Evolutionary conservation across 2,329 filamentous ascomycete genomes (phyloP), one percentile per base, ranked within the genome.

Genomic region (Ustilaginoidea virens): DNA sequence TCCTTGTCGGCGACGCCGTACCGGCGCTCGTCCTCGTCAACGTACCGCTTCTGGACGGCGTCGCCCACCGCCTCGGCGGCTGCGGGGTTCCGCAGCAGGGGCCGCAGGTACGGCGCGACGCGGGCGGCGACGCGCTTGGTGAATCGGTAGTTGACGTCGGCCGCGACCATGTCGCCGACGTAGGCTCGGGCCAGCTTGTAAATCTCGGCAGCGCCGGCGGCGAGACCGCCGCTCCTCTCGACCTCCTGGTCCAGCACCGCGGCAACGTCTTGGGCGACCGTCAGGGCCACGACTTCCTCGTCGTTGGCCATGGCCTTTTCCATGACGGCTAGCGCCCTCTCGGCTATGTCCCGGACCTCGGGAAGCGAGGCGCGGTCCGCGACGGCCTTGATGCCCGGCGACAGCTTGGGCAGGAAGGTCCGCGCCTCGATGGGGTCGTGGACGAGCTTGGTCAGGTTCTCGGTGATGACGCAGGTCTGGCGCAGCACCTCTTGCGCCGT

Each of bases 401-500:
- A 80, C 29, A 98, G 66, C 58, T 93, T 94, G 29, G 90, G 90
- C 49, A 98, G 59, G 66, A 98, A 98, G 32, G 82, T 82, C 40
- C 90, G 72, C 19, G 90, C 90, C 61, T 98, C 90, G 35, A 93
- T 74, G 10, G 90, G 90, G 51, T 77, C 86, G 55, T 98, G 90
- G 17, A 98, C 90, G 18, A 98, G 74, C 63, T 93, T 96, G 36
- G 90, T 98, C 61, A 98, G 63, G 60, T 98, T 98, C 61, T 98
- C 90, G 13, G 90, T 80, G 29, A 98, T 92, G 31, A 98, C 85
- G 17, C 92, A 85, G 3, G 90, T 93, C 59, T 94, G 87, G 36
- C 90, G 79, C 32, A 94, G 66, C 14, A 96, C 86, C 58, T 98
- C 90, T 53, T 98, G 90, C 4, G 81, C 69, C 4, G 90, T 98